These are phyloP conservation scores for Chytridium lagenaria DNA, from an alignment of 371 early-diverging fungal species.

Conservation along the genomic window DNA sequence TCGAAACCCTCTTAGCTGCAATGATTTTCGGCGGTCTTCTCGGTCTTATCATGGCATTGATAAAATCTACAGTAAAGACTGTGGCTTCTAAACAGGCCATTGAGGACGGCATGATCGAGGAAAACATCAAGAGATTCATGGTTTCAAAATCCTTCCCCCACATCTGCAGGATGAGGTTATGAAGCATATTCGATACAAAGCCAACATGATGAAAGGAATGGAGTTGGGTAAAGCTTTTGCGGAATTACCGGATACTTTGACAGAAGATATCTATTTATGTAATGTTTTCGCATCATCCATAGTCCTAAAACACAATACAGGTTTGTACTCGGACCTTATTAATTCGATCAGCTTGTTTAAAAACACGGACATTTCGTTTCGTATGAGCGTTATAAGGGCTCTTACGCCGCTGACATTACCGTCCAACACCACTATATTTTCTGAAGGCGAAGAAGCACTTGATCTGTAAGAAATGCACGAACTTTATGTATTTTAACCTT, in stretches of 20 bases:
- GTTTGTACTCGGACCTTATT: slow-evolving; percentile 13
- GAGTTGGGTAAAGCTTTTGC: slow-evolving; percentile 12
- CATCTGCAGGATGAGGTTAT: slow-evolving; percentile 17
- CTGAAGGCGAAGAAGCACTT: slow-evolving; percentile 14
- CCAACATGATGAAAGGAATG: slow-evolving; percentile 14
- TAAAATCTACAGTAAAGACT: slow-evolving; percentile 22
- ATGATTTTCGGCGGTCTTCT: slow-evolving; percentile 17
- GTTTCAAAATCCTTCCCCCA: slow-evolving; percentile 14
- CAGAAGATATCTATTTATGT: slow-evolving; percentile 17
- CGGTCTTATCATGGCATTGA: slow-evolving; percentile 18
- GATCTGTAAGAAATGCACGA: slow-evolving; percentile 12
- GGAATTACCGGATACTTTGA: slow-evolving; percentile 17
- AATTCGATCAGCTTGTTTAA: slow-evolving; percentile 15
- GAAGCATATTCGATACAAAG: slow-evolving; percentile 12
- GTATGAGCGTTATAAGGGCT: slow-evolving; percentile 9
- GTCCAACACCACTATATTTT: slow-evolving; percentile 13
- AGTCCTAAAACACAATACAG: neutral
- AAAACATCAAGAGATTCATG: slow-evolving; percentile 16
- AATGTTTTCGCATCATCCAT: neutral
- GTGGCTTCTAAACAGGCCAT: slow-evolving; percentile 12
- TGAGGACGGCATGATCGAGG: slow-evolving; percentile 11
- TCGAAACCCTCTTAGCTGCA: slow-evolving; percentile 17
- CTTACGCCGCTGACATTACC: slow-evolving; percentile 10
- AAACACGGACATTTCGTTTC: slow-evolving; percentile 16
- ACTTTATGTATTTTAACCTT: neutral